Evolutionary conservation across 192 early-diverging fungal genomes (phyloP).

Genomic region (Umbelopsis vinacea): DNA sequence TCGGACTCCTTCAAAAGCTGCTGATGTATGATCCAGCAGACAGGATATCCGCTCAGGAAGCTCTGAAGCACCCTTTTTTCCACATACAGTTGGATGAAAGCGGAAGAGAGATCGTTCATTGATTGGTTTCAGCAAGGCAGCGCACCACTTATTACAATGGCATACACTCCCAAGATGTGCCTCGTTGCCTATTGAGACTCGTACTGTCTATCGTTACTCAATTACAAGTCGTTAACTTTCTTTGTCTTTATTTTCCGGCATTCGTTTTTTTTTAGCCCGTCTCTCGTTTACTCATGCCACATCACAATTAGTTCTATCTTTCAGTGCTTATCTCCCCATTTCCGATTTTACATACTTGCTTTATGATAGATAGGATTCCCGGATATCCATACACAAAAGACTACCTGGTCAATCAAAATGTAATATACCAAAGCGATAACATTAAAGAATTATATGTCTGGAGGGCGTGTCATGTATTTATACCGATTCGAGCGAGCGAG

Average conservation of each 20-base stretch:
- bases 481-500: too few relatives aligned
- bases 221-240: neutral
- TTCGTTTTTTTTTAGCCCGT: neutral
- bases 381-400: slow-evolving; percentile 7
- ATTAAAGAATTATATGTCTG: neutral
- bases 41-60: slow-evolving; percentile 82
- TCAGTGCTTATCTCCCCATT: neutral
- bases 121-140: neutral
- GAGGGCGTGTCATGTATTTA: too few relatives aligned
- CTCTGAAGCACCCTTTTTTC: slow-evolving; percentile 88
- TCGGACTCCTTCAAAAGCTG: slow-evolving; percentile 72
- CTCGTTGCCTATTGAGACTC: neutral
- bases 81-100: slow-evolving; percentile 53
- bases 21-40: slow-evolving; percentile 79
- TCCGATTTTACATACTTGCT: slow-evolving; percentile 8
- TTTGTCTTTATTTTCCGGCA: neutral
- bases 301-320: neutral
- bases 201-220: too few relatives aligned
- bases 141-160: neutral
- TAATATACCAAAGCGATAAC: slow-evolving; percentile 10
- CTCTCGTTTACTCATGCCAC: neutral
- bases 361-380: slow-evolving; percentile 22
- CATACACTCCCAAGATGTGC: neutral
- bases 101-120: slow-evolving; percentile 34
- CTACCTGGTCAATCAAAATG: neutral